Conservation (phyloP, 2,329 filamentous ascomycete species). For the Xylaria multiplex region DNA sequence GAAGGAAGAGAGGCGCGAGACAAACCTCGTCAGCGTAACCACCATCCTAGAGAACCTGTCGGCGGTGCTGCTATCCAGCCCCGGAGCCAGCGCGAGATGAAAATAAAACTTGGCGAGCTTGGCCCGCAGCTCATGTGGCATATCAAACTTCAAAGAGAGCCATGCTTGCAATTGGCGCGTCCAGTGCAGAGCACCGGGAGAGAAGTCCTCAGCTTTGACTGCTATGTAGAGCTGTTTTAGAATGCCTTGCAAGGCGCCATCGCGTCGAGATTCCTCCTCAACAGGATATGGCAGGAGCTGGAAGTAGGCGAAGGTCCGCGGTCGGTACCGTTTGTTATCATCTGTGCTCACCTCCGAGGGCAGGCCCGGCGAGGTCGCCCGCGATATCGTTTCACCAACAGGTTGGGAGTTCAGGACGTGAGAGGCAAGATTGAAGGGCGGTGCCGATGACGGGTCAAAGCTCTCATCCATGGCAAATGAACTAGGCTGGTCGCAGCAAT, state of each 20-base stretch:
- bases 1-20: slow-evolving; percentile 35
- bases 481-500: background rate
- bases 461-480: slow-evolving; percentile 51
- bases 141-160: slow-evolving; percentile 97
- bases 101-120: slow-evolving; percentile 93
- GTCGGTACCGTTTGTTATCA: slow-evolving; percentile 75
- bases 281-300: slow-evolving; percentile 87
- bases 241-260: slow-evolving; percentile 84
- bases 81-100: slow-evolving; percentile 89
- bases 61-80: slow-evolving; percentile 80
- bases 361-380: slow-evolving; percentile 84
- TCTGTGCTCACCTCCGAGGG: slow-evolving; percentile 60
- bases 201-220: slow-evolving; percentile 91
- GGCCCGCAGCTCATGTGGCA: slow-evolving; percentile 83
- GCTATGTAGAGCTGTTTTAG: slow-evolving; percentile 93
- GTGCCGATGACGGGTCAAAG: slow-evolving; percentile 51
- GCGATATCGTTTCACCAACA: slow-evolving; percentile 76
- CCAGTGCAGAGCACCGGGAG: slow-evolving; percentile 94
- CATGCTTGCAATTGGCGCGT: slow-evolving; percentile 94
- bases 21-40: slow-evolving; percentile 91
- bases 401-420: slow-evolving; percentile 54
- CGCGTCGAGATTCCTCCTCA: slow-evolving; percentile 81
- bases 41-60: slow-evolving; percentile 98
- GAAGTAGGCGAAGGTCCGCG: slow-evolving; percentile 93
- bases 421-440: slow-evolving; percentile 51